Evolutionary conservation across 164 flowering plant species (phyloP), one percentile per base, ranked within the genome.

Genomic region (Buxus sempervirens): DNA sequence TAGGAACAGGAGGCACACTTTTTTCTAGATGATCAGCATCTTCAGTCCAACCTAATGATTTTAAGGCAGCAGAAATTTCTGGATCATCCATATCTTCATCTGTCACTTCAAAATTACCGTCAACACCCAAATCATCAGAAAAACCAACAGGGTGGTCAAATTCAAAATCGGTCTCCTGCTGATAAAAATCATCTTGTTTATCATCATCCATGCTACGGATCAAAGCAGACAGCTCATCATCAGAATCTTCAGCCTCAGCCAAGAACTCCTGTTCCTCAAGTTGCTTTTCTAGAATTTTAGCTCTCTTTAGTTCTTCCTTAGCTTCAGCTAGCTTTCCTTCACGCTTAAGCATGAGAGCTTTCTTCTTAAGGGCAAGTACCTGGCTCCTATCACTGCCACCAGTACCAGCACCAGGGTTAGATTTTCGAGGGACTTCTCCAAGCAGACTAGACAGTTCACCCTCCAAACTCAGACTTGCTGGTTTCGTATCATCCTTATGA

Each of bases 311-410:
- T 70, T 95, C 98, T 75, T 95, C 98, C 82, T 95, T 92, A 56
- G 98, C 97, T 81, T 91, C 98, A n/a, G 80, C 80, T 66, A 90
- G 85, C 63, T 86, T 95, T 54, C 98, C 98, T 79, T 87, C 94
- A 49, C 96, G 93, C 80, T 95, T 95, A 66, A 92, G 70, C 66
- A 72, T 66, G 42, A 95, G 86, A 51, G 97, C 97, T 72, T 79
- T 89, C 71, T 76, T 94, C 81, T 89, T 94, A 59, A 73, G 80
- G 67, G 85, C 90, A 81, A 82, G 56, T 32, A 94, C 95, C 72
- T 87, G 75, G 54, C 84, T 70, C 66, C 81, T 90, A 75, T 86
- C 91, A 49, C 80, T 68, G 48, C 75, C 76, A 58, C 54, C 61
- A 49, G 73, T 57, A 56, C 64, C 75, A 63, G 66, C 78, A 45